These are phyloP conservation scores for Macrolepiota albuminosa DNA, from an alignment of 768 basidiomycete genomes.

Conservation along the genomic window DNA sequence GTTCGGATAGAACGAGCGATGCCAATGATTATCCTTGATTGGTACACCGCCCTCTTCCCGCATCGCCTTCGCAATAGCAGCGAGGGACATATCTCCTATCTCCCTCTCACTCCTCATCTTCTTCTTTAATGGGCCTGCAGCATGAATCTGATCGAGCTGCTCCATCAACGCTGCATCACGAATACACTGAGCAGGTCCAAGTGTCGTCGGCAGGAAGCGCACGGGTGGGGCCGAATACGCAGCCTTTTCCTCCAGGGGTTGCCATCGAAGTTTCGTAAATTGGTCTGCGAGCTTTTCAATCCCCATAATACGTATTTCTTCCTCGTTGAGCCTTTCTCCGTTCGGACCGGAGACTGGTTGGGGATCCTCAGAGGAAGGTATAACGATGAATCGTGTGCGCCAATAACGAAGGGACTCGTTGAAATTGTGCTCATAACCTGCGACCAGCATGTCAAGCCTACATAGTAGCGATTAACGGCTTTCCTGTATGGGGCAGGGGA, in stretches of 20 bases:
- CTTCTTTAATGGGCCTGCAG: slow-evolving; percentile 67
- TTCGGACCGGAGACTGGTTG: slow-evolving; percentile 48
- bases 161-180: slow-evolving; percentile 75
- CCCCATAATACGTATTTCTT: slow-evolving; percentile 84
- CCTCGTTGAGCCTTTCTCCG: slow-evolving; percentile 76
- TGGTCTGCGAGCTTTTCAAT: slow-evolving; percentile 90
- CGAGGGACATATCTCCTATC: slow-evolving; percentile 58
- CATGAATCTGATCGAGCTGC: slow-evolving; percentile 78
- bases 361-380: slow-evolving; percentile 77
- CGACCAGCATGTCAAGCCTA: slow-evolving; percentile 82
- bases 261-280: slow-evolving; percentile 83
- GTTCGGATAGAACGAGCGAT: slow-evolving; percentile 64
- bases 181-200: slow-evolving; percentile 76
- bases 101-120: slow-evolving; percentile 78
- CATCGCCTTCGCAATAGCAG: slow-evolving; percentile 77
- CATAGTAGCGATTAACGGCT: background rate
- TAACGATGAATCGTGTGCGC: slow-evolving; percentile 90
- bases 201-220: slow-evolving; percentile 78
- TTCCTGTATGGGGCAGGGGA: background rate
- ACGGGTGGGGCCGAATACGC: slow-evolving; percentile 50
- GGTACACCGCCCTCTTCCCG: slow-evolving; percentile 78
- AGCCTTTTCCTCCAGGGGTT: slow-evolving; percentile 51
- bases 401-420: slow-evolving; percentile 86
- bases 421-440: slow-evolving; percentile 76
- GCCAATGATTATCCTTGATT: slow-evolving; percentile 86